Evolutionary conservation across 495 filamentous ascomycete genomes (phyloP), one percentile per base, ranked within the genome.

Genomic region (Lichenothelia convexa): DNA sequence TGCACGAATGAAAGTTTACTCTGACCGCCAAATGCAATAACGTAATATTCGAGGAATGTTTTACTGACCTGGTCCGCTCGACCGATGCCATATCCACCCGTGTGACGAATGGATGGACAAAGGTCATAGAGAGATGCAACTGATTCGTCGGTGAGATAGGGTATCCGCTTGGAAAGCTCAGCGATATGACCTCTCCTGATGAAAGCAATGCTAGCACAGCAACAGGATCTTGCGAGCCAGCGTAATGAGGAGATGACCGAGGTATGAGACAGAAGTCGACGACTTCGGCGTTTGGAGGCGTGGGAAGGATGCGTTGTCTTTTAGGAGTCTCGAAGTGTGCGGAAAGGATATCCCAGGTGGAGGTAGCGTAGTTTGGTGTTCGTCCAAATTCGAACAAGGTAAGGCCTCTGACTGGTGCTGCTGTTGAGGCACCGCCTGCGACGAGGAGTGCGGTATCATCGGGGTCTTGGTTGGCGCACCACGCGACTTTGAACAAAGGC

Each of bases 371-470:
- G 29, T 78, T 74, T 1, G 89, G 89, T 17, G 89, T 93, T 24
- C 71, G 58, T 0, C 89, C 91, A 43, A 95, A 66, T 44, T 95
- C 89, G 18, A 94, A 47, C 40, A 95, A 86, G 4, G 76, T 91
- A 39, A 97, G 57, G 1, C 83, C 80, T 50, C 78, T 81, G 7
- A 68, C 63, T 18, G 67, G 57, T 20, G 74, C 64, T 19, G 70
- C 69, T 9, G 67, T 67, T 4, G 66, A 58, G 30, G 71, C 61
- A 8, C 91, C 89, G 13, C 89, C 89, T 9, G 85, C 80, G 38
- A 97, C 69, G 29, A 97, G 51, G 5, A 97, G 63, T 3, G 73
- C 86, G 30, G 87, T 94, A 50, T 95, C 86, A 48, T 97, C 89
- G 2, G 82, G 78, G 38, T 93, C 86, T 41, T 73, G 67, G 48